These are phyloP conservation scores for Colletotrichum sp. DNA, from an alignment of 2,329 filamentous ascomycete genomes.

Conservation along the genomic window DNA sequence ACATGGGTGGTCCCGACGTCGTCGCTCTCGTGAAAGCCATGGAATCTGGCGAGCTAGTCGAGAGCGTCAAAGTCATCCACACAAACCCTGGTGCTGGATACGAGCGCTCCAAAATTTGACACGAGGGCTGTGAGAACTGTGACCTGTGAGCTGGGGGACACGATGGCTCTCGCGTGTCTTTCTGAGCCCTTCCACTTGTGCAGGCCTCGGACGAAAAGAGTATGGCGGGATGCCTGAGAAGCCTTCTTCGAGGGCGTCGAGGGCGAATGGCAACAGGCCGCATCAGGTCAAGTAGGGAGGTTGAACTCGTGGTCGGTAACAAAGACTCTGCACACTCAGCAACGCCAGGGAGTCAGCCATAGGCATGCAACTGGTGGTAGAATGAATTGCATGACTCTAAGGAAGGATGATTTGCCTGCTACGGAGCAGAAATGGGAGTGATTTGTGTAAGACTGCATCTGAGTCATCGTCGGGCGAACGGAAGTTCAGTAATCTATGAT, in stretches of 20 bases:
- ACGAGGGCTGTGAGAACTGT: neutral
- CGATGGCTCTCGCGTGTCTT: neutral
- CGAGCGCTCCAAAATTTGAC: neutral
- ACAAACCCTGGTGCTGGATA: neutral
- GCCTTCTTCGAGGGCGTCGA: neutral
- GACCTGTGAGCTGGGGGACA: neutral
- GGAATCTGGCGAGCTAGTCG: neutral
- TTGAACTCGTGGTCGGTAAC: constrained; percentile 5
- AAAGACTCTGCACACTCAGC: neutral
- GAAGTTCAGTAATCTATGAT: neutral
- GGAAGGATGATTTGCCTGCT: neutral
- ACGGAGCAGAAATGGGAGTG: neutral
- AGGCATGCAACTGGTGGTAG: neutral
- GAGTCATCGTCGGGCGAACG: neutral
- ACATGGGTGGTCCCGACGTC: constrained; percentile 24
- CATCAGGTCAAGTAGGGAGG: neutral
- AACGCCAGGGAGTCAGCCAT: neutral
- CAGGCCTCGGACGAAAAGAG: neutral
- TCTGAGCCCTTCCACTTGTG: neutral
- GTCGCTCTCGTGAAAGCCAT: constrained; percentile 23
- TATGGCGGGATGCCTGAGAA: neutral
- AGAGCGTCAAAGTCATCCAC: neutral
- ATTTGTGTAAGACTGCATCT: neutral
- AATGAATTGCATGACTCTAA: neutral
- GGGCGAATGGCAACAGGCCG: neutral